Evolutionary conservation across 176 grass and related monocot genomes (phyloP).

Genomic region (Pharus latifolius): DNA sequence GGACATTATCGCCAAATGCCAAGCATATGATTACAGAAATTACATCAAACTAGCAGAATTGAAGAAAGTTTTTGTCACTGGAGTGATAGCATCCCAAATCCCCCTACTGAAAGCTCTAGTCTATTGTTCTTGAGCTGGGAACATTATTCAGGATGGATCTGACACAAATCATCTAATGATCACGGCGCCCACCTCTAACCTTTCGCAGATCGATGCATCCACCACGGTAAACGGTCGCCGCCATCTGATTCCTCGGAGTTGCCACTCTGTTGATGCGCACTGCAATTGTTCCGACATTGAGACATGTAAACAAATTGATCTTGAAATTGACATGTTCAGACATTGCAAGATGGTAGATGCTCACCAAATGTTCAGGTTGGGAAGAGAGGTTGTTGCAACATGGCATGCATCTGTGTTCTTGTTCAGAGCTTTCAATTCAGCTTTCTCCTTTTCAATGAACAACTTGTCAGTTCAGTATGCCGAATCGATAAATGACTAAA

Average conservation of each 20-base stretch:
- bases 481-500: background rate
- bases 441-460: constrained; percentile 14
- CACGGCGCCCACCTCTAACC: background rate
- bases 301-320: no score
- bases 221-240: background rate
- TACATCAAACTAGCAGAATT: background rate
- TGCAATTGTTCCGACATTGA: no score
- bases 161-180: background rate
- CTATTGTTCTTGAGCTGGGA: background rate
- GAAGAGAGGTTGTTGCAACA: background rate
- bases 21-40: background rate
- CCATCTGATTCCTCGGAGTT: background rate
- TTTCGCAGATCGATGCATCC: background rate
- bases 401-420: background rate
- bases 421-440: background rate
- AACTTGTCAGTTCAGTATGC: background rate
- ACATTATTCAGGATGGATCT: background rate
- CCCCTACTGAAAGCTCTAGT: background rate
- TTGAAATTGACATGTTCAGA: background rate
- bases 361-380: constrained; percentile 31
- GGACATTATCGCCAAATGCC: background rate
- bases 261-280: no score
- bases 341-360: background rate
- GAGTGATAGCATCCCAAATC: no score
- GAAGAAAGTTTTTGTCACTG: background rate